phyloP scores from a whole-genome alignment of 2,329 filamentous ascomycete species.

The Colletotrichum caudatum region DNA sequence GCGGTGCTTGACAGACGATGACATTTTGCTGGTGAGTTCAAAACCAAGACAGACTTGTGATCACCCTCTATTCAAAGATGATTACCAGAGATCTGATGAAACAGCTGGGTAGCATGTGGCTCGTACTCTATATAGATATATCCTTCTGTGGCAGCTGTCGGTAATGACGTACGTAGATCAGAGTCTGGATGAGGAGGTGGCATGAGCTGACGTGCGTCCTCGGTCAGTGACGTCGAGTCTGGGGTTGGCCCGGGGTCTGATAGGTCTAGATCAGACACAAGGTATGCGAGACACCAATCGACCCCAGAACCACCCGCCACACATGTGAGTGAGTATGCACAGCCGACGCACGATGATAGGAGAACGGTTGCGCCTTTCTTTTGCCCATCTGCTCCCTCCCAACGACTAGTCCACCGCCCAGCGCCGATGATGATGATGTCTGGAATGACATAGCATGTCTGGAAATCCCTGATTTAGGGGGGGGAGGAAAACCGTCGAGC shows the following conservation, averaged over 20 bases:
- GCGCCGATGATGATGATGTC: conserved; percentile 9
- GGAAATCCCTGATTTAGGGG: conserved; percentile 1
- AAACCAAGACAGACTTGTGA: not conserved
- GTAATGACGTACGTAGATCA: conserved; percentile 28
- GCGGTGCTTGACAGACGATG: conserved; percentile 23
- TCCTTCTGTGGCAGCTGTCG: conserved; percentile 10
- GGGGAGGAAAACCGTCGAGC: not conserved
- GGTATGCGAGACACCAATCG: conserved; percentile 36
- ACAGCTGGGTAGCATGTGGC: not conserved
- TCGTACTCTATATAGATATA: conserved; percentile 26
- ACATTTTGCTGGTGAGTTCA: conserved; percentile 1
- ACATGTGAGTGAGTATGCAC: conserved; percentile 7
- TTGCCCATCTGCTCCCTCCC: not conserved
- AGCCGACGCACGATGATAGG: conserved; percentile 22
- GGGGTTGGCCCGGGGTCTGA: conserved; percentile 30
- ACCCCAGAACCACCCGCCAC: conserved; percentile 22
- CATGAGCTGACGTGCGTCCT: conserved; percentile 35
- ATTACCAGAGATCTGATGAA: not conserved
- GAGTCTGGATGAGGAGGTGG: conserved; percentile 22
- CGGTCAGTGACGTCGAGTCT: conserved; percentile 38
- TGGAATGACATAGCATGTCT: conserved; percentile 13
- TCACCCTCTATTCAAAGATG: not conserved
- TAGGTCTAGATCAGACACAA: conserved; percentile 26
- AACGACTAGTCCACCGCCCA: not conserved
- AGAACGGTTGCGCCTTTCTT: not conserved